Percentiles rank a stretch among this genome's conserved stretches.
These are phyloP conservation scores for Aspergillus niger DNA, from an alignment of 2,329 filamentous ascomycete species.

Conservation along the genomic window DNA sequence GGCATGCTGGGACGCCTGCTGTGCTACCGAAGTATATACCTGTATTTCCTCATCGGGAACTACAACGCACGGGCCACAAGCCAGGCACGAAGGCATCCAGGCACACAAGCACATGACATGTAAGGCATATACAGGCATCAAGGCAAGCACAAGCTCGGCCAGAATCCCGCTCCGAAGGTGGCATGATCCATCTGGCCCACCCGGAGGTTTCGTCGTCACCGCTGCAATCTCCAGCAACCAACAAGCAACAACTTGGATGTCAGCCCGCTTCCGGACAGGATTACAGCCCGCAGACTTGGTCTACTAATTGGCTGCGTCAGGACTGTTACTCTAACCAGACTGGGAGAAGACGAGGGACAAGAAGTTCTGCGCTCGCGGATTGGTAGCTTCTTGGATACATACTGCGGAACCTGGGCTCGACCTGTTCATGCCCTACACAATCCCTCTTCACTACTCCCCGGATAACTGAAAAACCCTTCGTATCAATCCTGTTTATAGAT, in stretches of 20 bases:
- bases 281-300: not conserved
- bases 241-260: not conserved
- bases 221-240: not conserved
- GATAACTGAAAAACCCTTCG: not conserved
- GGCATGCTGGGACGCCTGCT: not conserved
- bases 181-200: constrained; percentile 13
- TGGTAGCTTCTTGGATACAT: not conserved
- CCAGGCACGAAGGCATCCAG: constrained; percentile 3
- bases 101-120: too few species aligned
- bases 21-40: constrained; percentile 6
- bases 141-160: constrained; percentile 6
- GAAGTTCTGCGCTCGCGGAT: not conserved
- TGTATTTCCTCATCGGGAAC: not conserved
- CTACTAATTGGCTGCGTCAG: not conserved
- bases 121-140: not conserved
- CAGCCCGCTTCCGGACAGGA: not conserved
- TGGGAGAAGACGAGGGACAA: not conserved
- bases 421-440: not conserved
- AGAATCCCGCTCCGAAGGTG: constrained; percentile 1
- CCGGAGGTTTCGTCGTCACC: not conserved
- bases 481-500: not conserved
- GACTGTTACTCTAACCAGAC: not conserved
- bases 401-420: not conserved
- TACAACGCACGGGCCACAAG: not conserved
- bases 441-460: not conserved